Base-by-base conservation (phyloP, 1,139 yeast genomes). In the Taphrina flavorubra region DNA sequence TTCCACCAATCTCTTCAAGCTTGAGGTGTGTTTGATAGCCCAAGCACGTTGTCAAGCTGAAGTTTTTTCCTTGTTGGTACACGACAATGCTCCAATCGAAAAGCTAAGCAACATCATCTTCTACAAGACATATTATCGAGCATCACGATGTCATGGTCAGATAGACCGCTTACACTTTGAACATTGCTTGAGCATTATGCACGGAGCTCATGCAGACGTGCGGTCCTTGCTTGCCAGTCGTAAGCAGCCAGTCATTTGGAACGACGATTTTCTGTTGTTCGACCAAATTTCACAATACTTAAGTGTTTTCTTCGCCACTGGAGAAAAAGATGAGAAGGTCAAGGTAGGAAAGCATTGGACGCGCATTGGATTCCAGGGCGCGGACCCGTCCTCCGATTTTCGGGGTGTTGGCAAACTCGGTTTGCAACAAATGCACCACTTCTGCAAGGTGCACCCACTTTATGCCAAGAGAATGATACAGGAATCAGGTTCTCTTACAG, bases 341-440 rank as follows among this genome's bases (percentile, higher is more conserved):
- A 25, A 20, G 10, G 8, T 14, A 18, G 67, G 67, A 0, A 63
- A 63, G 31, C 67, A 63, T 37, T 63, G 67, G 67, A 51, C 25
- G 6, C 37, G 47, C 0, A 36, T 47, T 14, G 67, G 67, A 7
- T 63, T 63, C n/a, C 67, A 63, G 36, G 67, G 67, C 20, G 67
- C 55, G 14, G 67, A 63, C 46, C 67, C 67, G 13, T 53, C 47
- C 47, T 39, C 67, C 11, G 67, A 63, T 40, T 63, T 63, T 34
- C 53, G 67, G 3, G 55, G 61, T n/a, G 42, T 39, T 13, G 67
- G 67, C 36, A 37, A 42, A 18, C 49, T 63, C 11, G 67, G 67
- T 18, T 40, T 63, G 16, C 67, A 25, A 8, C 67, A 55, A n/a
- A n/a, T 63, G 37, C 20, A 46, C 6, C 61, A 55, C 36, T 63